These are phyloP conservation scores for Hansenula sp. DNA, from an alignment of 1,139 yeast species.

Conservation along the genomic window DNA sequence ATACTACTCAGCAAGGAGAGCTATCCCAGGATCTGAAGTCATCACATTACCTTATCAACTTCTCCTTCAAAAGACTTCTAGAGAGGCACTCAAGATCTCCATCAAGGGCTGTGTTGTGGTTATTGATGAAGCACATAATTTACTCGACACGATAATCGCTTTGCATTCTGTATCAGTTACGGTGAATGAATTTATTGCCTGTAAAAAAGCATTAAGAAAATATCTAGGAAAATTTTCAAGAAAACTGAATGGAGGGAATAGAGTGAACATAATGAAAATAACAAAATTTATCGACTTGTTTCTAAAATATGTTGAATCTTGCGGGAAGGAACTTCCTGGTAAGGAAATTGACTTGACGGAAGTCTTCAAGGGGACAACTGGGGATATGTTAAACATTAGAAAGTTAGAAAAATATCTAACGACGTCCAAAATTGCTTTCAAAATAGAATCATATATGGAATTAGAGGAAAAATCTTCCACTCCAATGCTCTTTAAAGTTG, in stretches of 20 bases:
- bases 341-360: constrained; percentile 45
- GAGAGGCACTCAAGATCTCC: constrained; percentile 57
- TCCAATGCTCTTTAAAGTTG: constrained; percentile 65
- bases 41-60: constrained; percentile 85
- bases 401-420: constrained; percentile 62
- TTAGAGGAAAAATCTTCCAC: constrained; percentile 21
- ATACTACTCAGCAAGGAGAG: constrained; percentile 68
- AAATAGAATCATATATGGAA: constrained; percentile 71
- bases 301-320: constrained; percentile 38
- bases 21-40: constrained; percentile 55
- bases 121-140: constrained; percentile 92
- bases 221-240: constrained; percentile 60
- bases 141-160: constrained; percentile 71
- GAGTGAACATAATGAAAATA: constrained; percentile 65
- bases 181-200: constrained; percentile 38
- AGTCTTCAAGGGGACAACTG: constrained; percentile 54
- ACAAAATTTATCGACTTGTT: constrained; percentile 53
- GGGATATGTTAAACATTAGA: constrained; percentile 69
- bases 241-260: constrained; percentile 68
- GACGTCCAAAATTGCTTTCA: constrained; percentile 76
- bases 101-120: constrained; percentile 65
- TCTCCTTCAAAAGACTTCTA: constrained; percentile 59
- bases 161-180: constrained; percentile 64
- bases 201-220: constrained; percentile 39
- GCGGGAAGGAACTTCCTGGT: constrained; percentile 44